phyloP scores from a whole-genome alignment of 1,139 yeast genomes.

The Geotrichum europaeum region DNA sequence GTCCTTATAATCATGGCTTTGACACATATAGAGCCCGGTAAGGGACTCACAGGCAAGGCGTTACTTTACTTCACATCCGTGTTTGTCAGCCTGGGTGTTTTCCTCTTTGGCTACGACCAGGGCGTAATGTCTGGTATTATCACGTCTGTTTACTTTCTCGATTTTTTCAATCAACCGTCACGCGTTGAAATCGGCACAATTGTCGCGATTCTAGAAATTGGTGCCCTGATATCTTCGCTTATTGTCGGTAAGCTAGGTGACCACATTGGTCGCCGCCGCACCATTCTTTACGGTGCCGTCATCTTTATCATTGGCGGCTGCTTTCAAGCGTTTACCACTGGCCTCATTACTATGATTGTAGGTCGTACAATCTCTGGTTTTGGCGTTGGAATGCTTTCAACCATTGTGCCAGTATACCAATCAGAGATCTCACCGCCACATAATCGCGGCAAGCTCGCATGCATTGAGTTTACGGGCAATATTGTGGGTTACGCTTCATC shows the following conservation, averaged over 20 bases:
- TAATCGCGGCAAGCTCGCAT: constrained; percentile 81
- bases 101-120: constrained; percentile 84
- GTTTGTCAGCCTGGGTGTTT: constrained; percentile 78
- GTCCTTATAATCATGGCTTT: background rate
- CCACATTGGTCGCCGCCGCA: constrained; percentile 68
- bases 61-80: constrained; percentile 65
- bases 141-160: constrained; percentile 62
- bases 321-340: constrained; percentile 56
- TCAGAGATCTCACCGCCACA: constrained; percentile 87
- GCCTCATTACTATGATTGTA: constrained; percentile 48
- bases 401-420: constrained; percentile 93
- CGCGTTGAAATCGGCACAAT: constrained; percentile 67
- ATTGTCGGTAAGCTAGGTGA: constrained; percentile 75
- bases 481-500: constrained; percentile 79
- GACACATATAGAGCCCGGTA: constrained; percentile 1
- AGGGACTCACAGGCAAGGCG: constrained; percentile 34
- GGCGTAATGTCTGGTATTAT: constrained; percentile 85
- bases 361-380: constrained; percentile 82
- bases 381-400: constrained; percentile 86
- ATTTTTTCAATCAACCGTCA: constrained; percentile 65
- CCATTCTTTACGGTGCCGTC: constrained; percentile 76
- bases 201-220: constrained; percentile 79
- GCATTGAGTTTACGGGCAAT: constrained; percentile 89
- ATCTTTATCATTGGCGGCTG: constrained; percentile 78
- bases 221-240: constrained; percentile 75